A percentile compares a stretch with the other conserved stretches of the same genome.
phyloP scores from a whole-genome alignment of 140 eudicot genomes.

The Stevia rebaudiana region DNA sequence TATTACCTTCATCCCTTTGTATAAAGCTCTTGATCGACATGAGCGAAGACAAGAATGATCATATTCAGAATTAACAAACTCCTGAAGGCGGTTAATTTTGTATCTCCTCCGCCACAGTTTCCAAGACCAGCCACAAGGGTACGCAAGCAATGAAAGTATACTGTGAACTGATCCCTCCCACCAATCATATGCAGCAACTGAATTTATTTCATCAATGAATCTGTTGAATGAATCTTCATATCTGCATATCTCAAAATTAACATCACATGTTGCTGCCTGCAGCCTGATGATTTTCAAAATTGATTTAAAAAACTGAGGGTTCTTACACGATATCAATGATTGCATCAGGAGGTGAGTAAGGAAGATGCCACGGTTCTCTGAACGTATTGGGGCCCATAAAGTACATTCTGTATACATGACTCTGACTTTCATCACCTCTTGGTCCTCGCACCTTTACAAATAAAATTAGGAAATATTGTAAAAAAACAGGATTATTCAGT shows the following conservation, averaged over 20 bases:
- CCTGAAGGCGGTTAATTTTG: slow-evolving; percentile 79
- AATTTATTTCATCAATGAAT: slow-evolving; percentile 84
- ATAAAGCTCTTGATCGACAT: slow-evolving; percentile 87
- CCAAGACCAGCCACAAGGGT: slow-evolving; percentile 99
- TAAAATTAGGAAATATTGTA: no score
- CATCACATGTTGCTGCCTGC: no score
- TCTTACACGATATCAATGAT: slow-evolving; percentile 89
- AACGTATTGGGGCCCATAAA: slow-evolving; percentile 95
- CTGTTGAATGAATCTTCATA: slow-evolving; percentile 94
- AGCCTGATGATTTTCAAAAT: no score
- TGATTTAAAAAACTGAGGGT: not conserved
- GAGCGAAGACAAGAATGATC: slow-evolving; percentile 95
- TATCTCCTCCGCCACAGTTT: slow-evolving; percentile 91
- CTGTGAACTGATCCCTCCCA: slow-evolving; percentile 98
- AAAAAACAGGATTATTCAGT: no score
- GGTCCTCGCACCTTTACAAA: slow-evolving; percentile 69
- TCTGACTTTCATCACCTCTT: slow-evolving; percentile 82
- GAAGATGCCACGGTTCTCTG: slow-evolving; percentile 99
- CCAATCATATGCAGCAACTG: slow-evolving; percentile 94
- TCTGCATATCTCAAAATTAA: slow-evolving; percentile 43
- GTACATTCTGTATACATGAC: slow-evolving; percentile 89
- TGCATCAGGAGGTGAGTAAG: slow-evolving; percentile 86
- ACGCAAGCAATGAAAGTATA: slow-evolving; percentile 79
- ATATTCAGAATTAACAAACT: slow-evolving; percentile 85
- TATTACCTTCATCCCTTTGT: slow-evolving; percentile 93